A percentile compares a stretch with the other conserved stretches of the same genome.
Conservation (phyloP, 2,329 filamentous ascomycete species). For the Xylaria sp. region DNA sequence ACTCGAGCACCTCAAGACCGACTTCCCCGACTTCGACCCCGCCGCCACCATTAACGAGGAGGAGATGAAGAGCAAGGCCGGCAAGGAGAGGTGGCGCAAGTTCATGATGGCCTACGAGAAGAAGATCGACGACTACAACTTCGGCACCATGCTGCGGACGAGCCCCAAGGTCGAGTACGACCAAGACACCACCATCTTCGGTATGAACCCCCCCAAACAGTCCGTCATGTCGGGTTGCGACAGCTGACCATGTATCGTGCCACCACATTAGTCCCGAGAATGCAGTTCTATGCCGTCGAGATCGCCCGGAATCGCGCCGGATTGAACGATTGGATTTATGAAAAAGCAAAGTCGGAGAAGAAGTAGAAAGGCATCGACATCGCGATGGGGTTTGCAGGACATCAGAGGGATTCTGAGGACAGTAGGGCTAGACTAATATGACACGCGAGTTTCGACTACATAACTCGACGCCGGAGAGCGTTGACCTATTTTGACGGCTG, state of each 20-base stretch:
- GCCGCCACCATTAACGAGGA: constrained; percentile 85
- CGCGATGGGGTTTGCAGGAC: background rate
- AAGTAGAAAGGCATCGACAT: constrained; percentile 7
- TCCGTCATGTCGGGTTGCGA: too few relatives aligned
- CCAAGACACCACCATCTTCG: constrained; percentile 90
- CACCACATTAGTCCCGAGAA: constrained; percentile 58
- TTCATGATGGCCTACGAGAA: constrained; percentile 96
- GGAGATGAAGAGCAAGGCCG: constrained; percentile 95
- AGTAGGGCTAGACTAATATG: constrained; percentile 10
- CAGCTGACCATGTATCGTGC: constrained; percentile 48
- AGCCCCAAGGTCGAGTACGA: constrained; percentile 86
- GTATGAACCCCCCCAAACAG: constrained; percentile 54
- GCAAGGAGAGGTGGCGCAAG: constrained; percentile 93
- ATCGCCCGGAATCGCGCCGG: constrained; percentile 84
- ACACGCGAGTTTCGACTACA: background rate
- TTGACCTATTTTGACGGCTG: background rate
- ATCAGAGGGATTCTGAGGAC: background rate
- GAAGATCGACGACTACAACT: constrained; percentile 96
- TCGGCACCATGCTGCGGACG: constrained; percentile 89
- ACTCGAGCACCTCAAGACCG: constrained; percentile 83
- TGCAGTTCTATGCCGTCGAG: constrained; percentile 86
- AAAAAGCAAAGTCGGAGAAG: constrained; percentile 75
- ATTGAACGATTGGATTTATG: constrained; percentile 97
- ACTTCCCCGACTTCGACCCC: constrained; percentile 94
- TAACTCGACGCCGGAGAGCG: background rate